A percentile compares a stretch with the other conserved stretches of the same genome.
phyloP scores from a whole-genome alignment of 352 stramenopile genomes.

The Paralagenidium karlingii region DNA sequence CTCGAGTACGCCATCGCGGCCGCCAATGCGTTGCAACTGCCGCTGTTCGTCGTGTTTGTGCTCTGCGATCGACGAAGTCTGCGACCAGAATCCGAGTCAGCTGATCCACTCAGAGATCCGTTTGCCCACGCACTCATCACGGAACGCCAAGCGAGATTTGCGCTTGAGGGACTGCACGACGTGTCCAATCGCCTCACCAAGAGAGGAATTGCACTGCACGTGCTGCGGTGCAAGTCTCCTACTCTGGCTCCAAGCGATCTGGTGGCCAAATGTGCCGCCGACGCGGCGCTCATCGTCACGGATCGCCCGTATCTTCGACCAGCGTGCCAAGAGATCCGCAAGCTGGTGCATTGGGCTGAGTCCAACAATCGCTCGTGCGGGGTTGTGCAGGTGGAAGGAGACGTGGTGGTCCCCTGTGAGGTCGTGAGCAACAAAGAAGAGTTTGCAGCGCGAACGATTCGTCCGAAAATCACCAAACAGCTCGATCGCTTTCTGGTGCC shows the following conservation, averaged over 20 bases:
- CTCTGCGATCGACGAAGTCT: constrained; percentile 43
- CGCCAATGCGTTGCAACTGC: constrained; percentile 44
- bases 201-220: constrained; percentile 44
- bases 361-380: constrained; percentile 28
- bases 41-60: constrained; percentile 65
- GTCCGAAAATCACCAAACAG: constrained; percentile 91
- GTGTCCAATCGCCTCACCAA: constrained; percentile 21
- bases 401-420: constrained; percentile 95
- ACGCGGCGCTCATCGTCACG: constrained; percentile 56
- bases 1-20: constrained; percentile 64
- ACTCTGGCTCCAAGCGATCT: constrained; percentile 19
- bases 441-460: constrained; percentile 96
- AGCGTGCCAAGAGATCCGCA: constrained; percentile 23
- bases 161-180: constrained; percentile 47
- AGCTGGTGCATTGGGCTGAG: constrained; percentile 17
- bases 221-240: constrained; percentile 12
- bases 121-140: constrained; percentile 54
- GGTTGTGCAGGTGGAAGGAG: constrained; percentile 92
- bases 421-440: constrained; percentile 89
- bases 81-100: constrained; percentile 2
- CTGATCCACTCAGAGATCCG: constrained; percentile 21
- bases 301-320: constrained; percentile 65
- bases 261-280: constrained; percentile 21
- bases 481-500: constrained; percentile 78
- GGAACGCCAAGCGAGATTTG: constrained; percentile 62